Conservation (phyloP, 768 basidiomycete species). For the Collybiopsis luxurians region DNA sequence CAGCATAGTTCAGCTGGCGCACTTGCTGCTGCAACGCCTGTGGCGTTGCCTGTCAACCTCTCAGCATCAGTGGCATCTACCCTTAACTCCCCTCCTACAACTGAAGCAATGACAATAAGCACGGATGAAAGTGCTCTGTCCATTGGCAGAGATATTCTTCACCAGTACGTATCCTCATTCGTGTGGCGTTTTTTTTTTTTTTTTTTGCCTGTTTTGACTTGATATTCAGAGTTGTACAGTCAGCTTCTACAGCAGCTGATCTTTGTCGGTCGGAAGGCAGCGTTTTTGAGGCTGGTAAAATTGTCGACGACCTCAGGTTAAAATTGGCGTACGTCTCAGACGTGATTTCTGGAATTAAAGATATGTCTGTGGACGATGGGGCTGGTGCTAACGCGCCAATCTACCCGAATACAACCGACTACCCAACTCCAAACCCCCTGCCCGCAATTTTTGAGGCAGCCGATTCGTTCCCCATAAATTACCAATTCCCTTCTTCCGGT, state of each 20-base stretch:
- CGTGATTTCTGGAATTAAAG: slow-evolving; percentile 45
- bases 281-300: slow-evolving; percentile 43
- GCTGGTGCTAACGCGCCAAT: slow-evolving; percentile 3
- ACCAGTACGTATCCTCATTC: slow-evolving; percentile 2
- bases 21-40: slow-evolving; percentile 30
- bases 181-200: slow-evolving; percentile 5
- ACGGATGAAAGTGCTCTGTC: slow-evolving; percentile 10
- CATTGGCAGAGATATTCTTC: slow-evolving; percentile 4
- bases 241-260: slow-evolving; percentile 54
- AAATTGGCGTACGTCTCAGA: slow-evolving; percentile 52
- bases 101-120: neutral
- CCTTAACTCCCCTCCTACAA: slow-evolving; percentile 4
- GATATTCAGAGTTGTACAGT: slow-evolving; percentile 51
- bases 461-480: neutral
- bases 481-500: neutral
- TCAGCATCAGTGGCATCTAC: slow-evolving; percentile 15
- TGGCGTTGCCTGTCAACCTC: slow-evolving; percentile 11
- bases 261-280: slow-evolving; percentile 46
- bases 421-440: neutral
- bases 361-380: slow-evolving; percentile 30
- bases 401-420: neutral
- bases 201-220: slow-evolving; percentile 16
- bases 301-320: slow-evolving; percentile 46
- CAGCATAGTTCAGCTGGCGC: slow-evolving; percentile 30
- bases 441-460: neutral